Conservation (phyloP, 352 stramenopile species). For the Labyrinthula sp. region DNA sequence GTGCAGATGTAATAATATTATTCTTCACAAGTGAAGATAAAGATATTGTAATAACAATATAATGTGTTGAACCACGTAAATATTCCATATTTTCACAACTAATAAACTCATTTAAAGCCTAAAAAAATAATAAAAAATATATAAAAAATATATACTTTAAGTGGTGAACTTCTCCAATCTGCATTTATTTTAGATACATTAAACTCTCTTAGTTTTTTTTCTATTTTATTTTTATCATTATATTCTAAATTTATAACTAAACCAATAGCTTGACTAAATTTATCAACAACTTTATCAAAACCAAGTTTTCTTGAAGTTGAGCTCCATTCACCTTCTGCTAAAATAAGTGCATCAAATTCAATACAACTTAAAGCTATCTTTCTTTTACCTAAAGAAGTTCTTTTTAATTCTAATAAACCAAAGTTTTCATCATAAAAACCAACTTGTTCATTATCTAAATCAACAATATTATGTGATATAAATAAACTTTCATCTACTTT, state of each 20-base stretch:
- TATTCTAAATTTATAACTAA: slow-evolving; percentile 57
- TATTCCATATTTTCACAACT: slow-evolving; percentile 59
- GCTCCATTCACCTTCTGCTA: slow-evolving; percentile 23
- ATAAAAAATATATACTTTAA: too few species aligned
- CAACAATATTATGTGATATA: neutral
- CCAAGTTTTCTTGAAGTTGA: neutral
- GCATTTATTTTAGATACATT: too few species aligned
- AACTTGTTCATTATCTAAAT: neutral
- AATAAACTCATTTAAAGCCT: too few species aligned
- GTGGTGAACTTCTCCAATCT: too few species aligned
- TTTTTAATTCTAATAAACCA: too few species aligned
- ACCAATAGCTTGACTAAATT: slow-evolving; percentile 47
- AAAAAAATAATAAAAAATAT: too few species aligned
- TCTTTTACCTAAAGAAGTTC: too few species aligned
- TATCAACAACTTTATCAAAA: slow-evolving; percentile 7
- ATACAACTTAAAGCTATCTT: too few species aligned
- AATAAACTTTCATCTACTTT: slow-evolving; percentile 6
- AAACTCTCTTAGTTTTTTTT: slow-evolving; percentile 35
- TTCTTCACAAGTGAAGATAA: too few species aligned
- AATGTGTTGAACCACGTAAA: slow-evolving; percentile 57
- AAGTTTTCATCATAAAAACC: too few species aligned
- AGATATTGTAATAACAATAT: slow-evolving; percentile 60
- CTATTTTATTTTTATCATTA: slow-evolving; percentile 35
- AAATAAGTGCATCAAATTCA: slow-evolving; percentile 3
- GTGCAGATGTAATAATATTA: too few species aligned